phyloP scores from a whole-genome alignment of 1,284 basidiomycete species.

The Sanghuangporus weigelae region DNA sequence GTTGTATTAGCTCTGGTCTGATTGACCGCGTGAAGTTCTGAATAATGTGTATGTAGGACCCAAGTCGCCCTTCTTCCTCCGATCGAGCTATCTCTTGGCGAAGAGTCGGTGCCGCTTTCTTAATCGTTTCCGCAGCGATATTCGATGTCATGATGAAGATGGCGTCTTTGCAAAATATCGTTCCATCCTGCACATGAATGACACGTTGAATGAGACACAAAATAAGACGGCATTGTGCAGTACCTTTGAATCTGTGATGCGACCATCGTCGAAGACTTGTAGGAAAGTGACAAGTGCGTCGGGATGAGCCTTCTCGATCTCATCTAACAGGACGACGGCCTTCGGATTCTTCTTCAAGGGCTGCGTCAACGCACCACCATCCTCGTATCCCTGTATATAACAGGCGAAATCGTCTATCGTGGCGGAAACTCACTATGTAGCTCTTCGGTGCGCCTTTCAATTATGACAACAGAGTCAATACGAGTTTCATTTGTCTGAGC shows the following conservation, averaged over 20 bases:
- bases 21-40: constrained; percentile 12
- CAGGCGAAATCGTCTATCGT: neutral
- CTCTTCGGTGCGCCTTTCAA: constrained; percentile 9
- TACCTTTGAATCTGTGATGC: constrained; percentile 14
- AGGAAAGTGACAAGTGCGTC: constrained; percentile 13
- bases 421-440: constrained; percentile 9
- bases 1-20: constrained; percentile 1
- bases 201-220: neutral
- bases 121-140: constrained; percentile 12
- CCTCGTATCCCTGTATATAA: constrained; percentile 11
- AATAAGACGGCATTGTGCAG: neutral
- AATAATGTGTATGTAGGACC: constrained; percentile 5
- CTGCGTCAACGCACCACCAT: constrained; percentile 5
- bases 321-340: constrained; percentile 11
- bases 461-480: neutral
- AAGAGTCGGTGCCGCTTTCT: neutral
- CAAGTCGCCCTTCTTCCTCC: constrained; percentile 4
- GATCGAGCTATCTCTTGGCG: constrained; percentile 7
- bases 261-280: constrained; percentile 16
- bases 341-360: constrained; percentile 10
- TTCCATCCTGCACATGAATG: neutral
- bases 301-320: constrained; percentile 14
- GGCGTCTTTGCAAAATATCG: constrained; percentile 12
- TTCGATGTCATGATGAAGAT: constrained; percentile 17
- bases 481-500: neutral